phyloP scores from a whole-genome alignment of 371 early-diverging fungal genomes.

The Lichtheimia ornata region DNA sequence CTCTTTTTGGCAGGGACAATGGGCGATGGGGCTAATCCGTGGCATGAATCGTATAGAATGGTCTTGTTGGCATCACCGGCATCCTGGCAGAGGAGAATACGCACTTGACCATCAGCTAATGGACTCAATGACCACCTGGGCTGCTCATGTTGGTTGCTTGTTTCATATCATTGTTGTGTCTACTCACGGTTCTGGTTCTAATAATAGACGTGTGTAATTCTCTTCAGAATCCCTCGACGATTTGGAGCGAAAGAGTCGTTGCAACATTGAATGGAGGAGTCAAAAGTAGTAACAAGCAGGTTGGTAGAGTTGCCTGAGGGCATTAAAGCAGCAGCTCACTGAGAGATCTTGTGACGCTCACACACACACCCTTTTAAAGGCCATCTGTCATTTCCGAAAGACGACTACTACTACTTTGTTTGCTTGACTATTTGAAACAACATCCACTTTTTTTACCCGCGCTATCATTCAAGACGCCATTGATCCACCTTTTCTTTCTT shows the following conservation, averaged over 20 bases:
- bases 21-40: slow-evolving; percentile 14
- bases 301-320: no score
- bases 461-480: no score
- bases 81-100: slow-evolving; percentile 45
- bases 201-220: slow-evolving; percentile 27
- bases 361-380: no score
- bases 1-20: slow-evolving; percentile 11
- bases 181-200: slow-evolving; percentile 45
- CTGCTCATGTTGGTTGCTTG: no score
- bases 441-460: no score
- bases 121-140: slow-evolving; percentile 35
- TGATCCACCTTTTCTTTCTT: no score
- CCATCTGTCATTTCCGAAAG: no score
- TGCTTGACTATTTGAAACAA: no score
- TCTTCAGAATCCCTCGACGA: slow-evolving; percentile 39
- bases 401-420: no score
- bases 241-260: slow-evolving; percentile 43
- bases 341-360: no score
- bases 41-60: slow-evolving; percentile 43
- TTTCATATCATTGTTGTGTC: neutral
- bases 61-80: slow-evolving; percentile 46
- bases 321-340: no score
- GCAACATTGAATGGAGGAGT: slow-evolving; percentile 25
- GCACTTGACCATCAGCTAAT: slow-evolving; percentile 34
- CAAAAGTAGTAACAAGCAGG: no score